Conservation (phyloP, 176 grass and related monocot species). For the Dendrocalamus sinicus region DNA sequence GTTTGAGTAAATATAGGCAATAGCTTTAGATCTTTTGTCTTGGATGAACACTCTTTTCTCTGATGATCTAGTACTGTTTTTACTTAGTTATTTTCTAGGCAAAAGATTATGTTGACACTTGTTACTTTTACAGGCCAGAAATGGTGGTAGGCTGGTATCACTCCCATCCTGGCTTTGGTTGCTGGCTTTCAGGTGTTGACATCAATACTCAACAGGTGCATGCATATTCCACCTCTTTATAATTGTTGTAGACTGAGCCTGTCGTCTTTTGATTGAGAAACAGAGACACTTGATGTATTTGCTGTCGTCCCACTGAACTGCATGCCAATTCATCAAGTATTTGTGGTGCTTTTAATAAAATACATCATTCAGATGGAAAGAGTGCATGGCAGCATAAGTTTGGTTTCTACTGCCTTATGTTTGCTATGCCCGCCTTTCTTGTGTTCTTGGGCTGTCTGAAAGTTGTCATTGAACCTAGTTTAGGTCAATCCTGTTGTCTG, state of each 20-base stretch:
- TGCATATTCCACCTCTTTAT: not conserved
- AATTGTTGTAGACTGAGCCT: not conserved
- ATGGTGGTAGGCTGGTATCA: conserved; percentile 99
- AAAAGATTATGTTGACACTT: conserved; percentile 21
- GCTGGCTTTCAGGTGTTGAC: conserved; percentile 95
- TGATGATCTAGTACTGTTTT: conserved; percentile 11
- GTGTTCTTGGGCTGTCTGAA: not conserved
- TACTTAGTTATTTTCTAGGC: not conserved
- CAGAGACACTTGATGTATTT: not conserved
- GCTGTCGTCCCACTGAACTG: not conserved
- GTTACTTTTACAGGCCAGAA: conserved; percentile 70
- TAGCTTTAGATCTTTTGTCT: too few relatives aligned
- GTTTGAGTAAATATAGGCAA: too few relatives aligned
- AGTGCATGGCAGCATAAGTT: not conserved
- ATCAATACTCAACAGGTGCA: conserved; percentile 97
- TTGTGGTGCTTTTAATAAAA: not conserved
- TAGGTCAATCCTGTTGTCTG: not conserved
- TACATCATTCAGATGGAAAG: not conserved
- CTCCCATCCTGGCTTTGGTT: conserved; percentile 96
- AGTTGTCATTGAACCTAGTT: not conserved
- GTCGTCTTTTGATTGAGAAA: not conserved
- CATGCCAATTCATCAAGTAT: not conserved
- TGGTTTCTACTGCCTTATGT: not conserved
- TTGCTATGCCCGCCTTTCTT: not conserved
- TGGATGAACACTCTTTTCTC: not conserved